These are phyloP conservation scores for Glarea lozoyensis DNA, from an alignment of 495 filamentous ascomycete genomes.

Conservation along the genomic window DNA sequence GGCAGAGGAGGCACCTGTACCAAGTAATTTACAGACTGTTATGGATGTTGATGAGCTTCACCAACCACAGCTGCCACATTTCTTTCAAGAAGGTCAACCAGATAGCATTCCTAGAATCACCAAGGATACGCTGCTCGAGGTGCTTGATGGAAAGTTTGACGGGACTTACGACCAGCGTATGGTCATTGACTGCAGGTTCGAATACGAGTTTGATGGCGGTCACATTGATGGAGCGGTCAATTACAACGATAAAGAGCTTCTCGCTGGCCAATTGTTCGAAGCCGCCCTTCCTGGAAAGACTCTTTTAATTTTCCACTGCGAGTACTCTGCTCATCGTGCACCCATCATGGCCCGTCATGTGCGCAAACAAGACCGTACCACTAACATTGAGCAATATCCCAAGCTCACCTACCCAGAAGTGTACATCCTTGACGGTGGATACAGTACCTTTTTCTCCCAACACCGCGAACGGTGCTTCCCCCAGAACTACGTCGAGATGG, in stretches of 20 bases:
- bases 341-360: conserved; percentile 91
- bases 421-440: conserved; percentile 95
- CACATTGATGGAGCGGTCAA: conserved; percentile 91
- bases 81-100: conserved; percentile 68
- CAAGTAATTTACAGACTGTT: conserved; percentile 53
- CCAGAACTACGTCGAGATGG: conserved; percentile 95
- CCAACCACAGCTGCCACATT: conserved; percentile 71
- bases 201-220: conserved; percentile 96
- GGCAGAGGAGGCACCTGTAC: conserved; percentile 47
- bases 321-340: conserved; percentile 96
- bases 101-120: conserved; percentile 84
- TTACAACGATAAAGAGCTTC: conserved; percentile 85
- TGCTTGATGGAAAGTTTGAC: conserved; percentile 81
- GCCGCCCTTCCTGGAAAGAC: conserved; percentile 50
- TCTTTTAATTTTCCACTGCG: conserved; percentile 89
- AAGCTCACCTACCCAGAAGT: conserved; percentile 86
- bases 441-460: conserved; percentile 79
- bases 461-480: conserved; percentile 76
- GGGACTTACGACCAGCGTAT: conserved; percentile 65
- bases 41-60: conserved; percentile 69
- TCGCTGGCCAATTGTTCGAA: conserved; percentile 71
- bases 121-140: conserved; percentile 63
- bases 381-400: conserved; percentile 78
- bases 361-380: conserved; percentile 72
- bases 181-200: conserved; percentile 93